Evolutionary conservation across 257 asterid species (phyloP), one percentile per base, ranked within the genome.

Genomic region (Phtheirospermum japonicum): DNA sequence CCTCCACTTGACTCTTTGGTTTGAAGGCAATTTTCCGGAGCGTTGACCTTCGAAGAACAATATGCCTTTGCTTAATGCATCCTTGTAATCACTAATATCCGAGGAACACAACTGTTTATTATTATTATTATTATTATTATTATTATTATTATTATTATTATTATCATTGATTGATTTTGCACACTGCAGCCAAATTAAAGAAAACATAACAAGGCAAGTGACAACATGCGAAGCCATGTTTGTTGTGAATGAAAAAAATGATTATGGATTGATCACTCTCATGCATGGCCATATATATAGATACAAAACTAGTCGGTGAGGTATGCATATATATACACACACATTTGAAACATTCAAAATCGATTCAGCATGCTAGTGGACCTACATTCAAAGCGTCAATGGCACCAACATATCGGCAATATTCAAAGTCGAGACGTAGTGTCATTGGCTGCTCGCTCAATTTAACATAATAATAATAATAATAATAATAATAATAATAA

Each of bases 21-120:
- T 56, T 0, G 75, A 52, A 0, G 95, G 93, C 62, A 90, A 39
- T 52, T 74, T 77, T 14, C 97, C 95, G 0, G 95, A 85, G 9
- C 96, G 83, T 61, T 90, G 97, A 1, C 93, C 97, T 79, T 87
- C 90, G n/a, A 90, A 87, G 82, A 87, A 90, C 58, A 90, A 59
- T 50, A 90, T 80, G 16, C 72, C 84, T 82, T 87, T 90, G 69
- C 60, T 49, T 4, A 90, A 67, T 28, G 93, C 95, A 60, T 81
- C 87, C 32, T 65, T 40, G 61, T 87, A 90, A 48, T 30, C 57
- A n/a, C n/a, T n/a, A 17, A 61, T 52, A 30, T 59, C 59, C 5
- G 70, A 18, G 18, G 40, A 30, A 43, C 32, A 12, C 3, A 61
- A 37, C n/a, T 30, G 16, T n/a, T n/a, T n/a, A n/a, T n/a, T n/a